Evolutionary conservation across 2,329 filamentous ascomycete species (phyloP), one percentile per base, ranked within the genome.

Genomic region (Dissoconium aciculare): DNA sequence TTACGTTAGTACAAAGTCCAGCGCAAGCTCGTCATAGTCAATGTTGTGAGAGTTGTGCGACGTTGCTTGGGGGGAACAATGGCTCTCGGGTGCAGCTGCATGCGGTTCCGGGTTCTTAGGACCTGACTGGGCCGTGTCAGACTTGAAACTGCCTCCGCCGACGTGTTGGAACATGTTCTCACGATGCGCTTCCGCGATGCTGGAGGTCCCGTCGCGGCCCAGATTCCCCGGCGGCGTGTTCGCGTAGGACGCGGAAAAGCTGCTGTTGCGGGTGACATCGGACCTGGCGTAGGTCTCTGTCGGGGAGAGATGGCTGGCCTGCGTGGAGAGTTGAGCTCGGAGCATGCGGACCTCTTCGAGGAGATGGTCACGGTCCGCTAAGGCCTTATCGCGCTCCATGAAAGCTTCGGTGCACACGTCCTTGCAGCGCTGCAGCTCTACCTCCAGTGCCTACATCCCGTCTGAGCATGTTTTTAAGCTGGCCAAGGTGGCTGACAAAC

Each of bases 1-100:
- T 19, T 23, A 42, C 41, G 31, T 39, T 5, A 44, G 26, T 4
- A 44, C 34, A 23, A 44, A 44, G 30, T 44, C 41, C 5, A 44
- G 30, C 3, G 34, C 39, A 9, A 44, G 26, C 12, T 40, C 41
- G 26, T 44, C 41, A 15, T 44, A 44, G 27, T 44, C 39, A 17
- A 44, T 36, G 6, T 15, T 26, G 17, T n/a, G 17, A 13, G 28
- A 32, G 15, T 32, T 27, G 16, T 27, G 17, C 25, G 24, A 29
- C 19, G 19, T 26, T 25, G 24, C n/a, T 15, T 28, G n/a, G 15
- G n/a, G 15, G 14, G 23, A 19, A 19, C n/a, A n/a, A n/a, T n/a
- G n/a, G n/a, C n/a, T n/a, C n/a, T n/a, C n/a, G n/a, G n/a, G n/a
- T n/a, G n/a, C n/a, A n/a, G n/a, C n/a, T n/a, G n/a, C n/a, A n/a